These are phyloP conservation scores for Podaxis sp. DNA, from an alignment of 768 basidiomycete genomes.

Conservation along the genomic window DNA sequence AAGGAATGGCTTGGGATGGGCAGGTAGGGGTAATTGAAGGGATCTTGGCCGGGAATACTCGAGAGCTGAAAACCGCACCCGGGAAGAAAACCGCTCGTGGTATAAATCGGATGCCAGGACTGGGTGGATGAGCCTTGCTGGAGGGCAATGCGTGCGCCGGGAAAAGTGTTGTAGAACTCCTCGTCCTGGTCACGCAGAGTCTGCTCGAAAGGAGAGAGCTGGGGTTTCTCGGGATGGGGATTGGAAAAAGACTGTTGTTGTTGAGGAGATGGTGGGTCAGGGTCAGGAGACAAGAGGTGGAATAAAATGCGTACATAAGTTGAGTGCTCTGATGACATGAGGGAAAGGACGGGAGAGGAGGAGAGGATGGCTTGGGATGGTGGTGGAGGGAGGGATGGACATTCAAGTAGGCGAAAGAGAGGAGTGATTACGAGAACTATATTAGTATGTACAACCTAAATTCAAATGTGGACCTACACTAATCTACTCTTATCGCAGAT, in stretches of 20 bases:
- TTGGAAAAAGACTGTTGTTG: neutral
- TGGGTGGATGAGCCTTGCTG: neutral
- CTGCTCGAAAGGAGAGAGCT: constrained; percentile 25
- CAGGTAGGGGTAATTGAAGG: neutral
- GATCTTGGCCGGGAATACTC: neutral
- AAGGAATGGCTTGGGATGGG: neutral
- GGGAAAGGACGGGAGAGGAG: too few relatives aligned
- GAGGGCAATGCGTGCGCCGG: constrained; percentile 15
- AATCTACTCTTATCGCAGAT: neutral
- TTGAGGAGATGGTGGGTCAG: neutral
- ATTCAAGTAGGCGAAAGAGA: neutral
- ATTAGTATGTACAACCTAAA: neutral
- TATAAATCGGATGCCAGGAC: neutral
- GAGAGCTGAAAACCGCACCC: constrained; percentile 4
- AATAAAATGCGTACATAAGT: neutral
- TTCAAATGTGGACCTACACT: constrained; percentile 4
- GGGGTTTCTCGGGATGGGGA: neutral
- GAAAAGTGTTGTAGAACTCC: constrained; percentile 30
- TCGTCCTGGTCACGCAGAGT: constrained; percentile 37
- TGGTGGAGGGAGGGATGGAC: neutral
- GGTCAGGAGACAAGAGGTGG: neutral
- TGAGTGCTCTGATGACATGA: too few relatives aligned
- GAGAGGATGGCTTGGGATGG: too few relatives aligned
- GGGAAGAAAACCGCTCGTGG: neutral
- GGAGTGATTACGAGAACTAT: constrained; percentile 5